Percentiles rank a stretch among this genome's conserved stretches.
These are phyloP conservation scores for Mitragyna speciosa DNA, from an alignment of 257 asterid genomes.

Conservation along the genomic window DNA sequence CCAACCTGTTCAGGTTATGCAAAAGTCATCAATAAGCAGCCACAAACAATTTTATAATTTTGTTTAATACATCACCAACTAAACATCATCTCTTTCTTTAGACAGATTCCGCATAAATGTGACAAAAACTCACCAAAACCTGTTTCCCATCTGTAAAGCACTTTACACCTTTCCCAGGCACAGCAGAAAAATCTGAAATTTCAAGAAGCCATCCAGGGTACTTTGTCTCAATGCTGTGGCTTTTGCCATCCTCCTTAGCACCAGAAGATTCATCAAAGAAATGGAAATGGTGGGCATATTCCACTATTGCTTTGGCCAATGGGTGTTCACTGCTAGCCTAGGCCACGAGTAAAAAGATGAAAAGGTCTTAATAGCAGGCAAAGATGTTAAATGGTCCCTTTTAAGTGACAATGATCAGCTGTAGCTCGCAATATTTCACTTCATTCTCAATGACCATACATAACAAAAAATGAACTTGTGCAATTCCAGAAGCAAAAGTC, in stretches of 20 bases:
- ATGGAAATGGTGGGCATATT: slow-evolving; percentile 93
- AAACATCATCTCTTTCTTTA: not conserved
- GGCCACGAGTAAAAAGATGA: slow-evolving; percentile 21
- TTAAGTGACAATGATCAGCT: not conserved
- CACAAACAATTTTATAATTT: not conserved
- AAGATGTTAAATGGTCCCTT: not conserved
- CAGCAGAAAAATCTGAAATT: slow-evolving; percentile 64
- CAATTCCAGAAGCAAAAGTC: not conserved
- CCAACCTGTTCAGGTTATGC: slow-evolving; percentile 61
- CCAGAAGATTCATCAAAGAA: slow-evolving; percentile 66
- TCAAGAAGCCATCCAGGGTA: slow-evolving; percentile 88
- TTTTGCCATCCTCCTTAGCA: slow-evolving; percentile 39
- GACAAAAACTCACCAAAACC: slow-evolving; percentile 64
- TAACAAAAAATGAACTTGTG: not conserved
- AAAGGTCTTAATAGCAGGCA: not conserved
- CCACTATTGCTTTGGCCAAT: slow-evolving; percentile 84
- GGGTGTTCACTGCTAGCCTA: slow-evolving; percentile 99
- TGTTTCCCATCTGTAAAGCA: slow-evolving; percentile 66
- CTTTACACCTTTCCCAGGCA: slow-evolving; percentile 94
- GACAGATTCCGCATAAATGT: not conserved
- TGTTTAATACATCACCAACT: not conserved
- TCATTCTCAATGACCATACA: not conserved
- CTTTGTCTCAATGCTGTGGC: slow-evolving; percentile 40
- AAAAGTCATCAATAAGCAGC: not conserved
- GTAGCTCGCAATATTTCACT: not conserved